phyloP scores from a whole-genome alignment of 1,284 basidiomycete genomes.

The Ganoderma multipileum region DNA sequence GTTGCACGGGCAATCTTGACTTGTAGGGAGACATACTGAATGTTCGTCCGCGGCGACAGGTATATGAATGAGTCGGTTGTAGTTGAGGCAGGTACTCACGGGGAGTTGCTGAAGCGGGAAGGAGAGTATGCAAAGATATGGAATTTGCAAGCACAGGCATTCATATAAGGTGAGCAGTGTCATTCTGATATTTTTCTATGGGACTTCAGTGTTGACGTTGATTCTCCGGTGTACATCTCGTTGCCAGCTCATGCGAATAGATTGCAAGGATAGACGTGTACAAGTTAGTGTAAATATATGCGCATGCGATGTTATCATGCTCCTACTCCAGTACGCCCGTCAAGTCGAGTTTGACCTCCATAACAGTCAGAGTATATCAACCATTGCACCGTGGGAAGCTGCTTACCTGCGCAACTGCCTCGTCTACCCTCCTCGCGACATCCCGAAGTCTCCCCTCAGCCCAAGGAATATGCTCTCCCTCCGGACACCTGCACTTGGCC shows the following conservation, averaged over 20 bases:
- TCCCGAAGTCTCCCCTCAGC: neutral
- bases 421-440: neutral
- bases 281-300: no score
- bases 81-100: constrained; percentile 57
- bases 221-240: no score
- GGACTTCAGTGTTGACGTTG: no score
- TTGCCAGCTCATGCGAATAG: no score
- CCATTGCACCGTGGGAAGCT: neutral
- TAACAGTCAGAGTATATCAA: neutral
- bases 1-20: constrained; percentile 10
- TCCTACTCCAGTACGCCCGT: neutral
- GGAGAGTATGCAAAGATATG: constrained; percentile 61
- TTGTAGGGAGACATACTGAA: neutral
- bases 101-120: constrained; percentile 46
- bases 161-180: constrained; percentile 36
- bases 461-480: neutral
- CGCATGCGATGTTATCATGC: no score
- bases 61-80: constrained; percentile 62
- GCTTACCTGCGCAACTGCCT: neutral
- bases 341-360: neutral
- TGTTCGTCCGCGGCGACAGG: constrained; percentile 41
- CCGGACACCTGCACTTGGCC: neutral
- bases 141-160: constrained; percentile 58
- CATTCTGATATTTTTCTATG: no score
- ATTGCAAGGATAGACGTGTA: no score